Base-by-base conservation (phyloP, 495 filamentous ascomycete species). In the Apodospora peruviana region DNA sequence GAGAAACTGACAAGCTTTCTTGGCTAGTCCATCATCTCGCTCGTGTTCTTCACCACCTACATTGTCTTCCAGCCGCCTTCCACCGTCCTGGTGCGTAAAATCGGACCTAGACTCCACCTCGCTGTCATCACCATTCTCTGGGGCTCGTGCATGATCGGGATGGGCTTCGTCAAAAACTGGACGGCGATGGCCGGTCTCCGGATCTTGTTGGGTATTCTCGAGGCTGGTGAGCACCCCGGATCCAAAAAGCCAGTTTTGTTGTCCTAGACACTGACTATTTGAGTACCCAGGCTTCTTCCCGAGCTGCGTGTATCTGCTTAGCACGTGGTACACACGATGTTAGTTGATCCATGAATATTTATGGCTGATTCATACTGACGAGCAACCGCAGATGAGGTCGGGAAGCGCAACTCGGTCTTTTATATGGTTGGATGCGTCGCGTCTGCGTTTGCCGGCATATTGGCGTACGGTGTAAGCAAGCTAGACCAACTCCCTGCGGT, bases 1-100 rank as follows among this genome's bases (percentile, higher is more conserved):
- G n/a, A n/a, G n/a, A n/a, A n/a, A n/a, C n/a, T n/a, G n/a, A n/a
- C n/a, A n/a, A n/a, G n/a, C n/a, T n/a, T n/a, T n/a, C n/a, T n/a
- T n/a, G n/a, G n/a, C n/a, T 52, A 84, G 72, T 76, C 71, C 18
- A 73, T 83, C 52, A 65, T 83, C 36, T 72, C 79, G 12, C 62
- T 85, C 23, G 75, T 84, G 54, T 86, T 87, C 69, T 87, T 85
- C 66, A 69, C 81, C 16, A 73, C 82, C 11, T 87, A 87, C 50
- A 62, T 82, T 20, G 25, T 84, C 47, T 83, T 81, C 60, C 82
- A 87, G 54, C 75, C 80, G 2, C 81, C 80, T 0, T 70, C 69
- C 2, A 72, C 82, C 0, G 60, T 84, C 24, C 51, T 85, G 1
- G 70, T 77, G 10, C 75, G 82, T 12, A 81, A 80, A 52, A 48